phyloP scores from a whole-genome alignment of 257 asterid genomes.

The Orobanche coerulescens region DNA sequence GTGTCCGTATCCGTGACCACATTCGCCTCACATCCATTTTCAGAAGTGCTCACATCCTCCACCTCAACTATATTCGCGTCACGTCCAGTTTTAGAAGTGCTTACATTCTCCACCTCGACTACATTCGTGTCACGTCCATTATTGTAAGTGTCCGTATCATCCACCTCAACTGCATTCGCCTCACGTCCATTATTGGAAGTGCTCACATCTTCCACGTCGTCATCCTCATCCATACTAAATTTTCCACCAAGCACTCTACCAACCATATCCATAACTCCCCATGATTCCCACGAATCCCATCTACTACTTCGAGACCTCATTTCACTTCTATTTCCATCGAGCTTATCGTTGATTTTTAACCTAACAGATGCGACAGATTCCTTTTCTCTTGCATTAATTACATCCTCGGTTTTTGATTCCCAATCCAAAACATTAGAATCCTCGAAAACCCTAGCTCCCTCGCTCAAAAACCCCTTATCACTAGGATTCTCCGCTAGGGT shows the following conservation, averaged over 20 bases:
- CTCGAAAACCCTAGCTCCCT: conserved; percentile 43
- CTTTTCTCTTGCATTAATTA: conserved; percentile 17
- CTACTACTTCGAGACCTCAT: conserved; percentile 14
- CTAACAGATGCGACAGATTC: conserved; percentile 19
- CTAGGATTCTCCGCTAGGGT: conserved; percentile 29
- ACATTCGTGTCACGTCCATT: conserved; percentile 6
- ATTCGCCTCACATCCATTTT: conserved; percentile 2
- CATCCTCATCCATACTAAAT: conserved; percentile 25
- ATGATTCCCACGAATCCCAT: conserved; percentile 21
- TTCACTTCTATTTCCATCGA: conserved; percentile 14
- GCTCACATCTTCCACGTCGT: neutral
- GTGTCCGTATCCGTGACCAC: conserved; percentile 18
- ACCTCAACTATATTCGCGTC: conserved; percentile 1
- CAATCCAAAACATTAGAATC: conserved; percentile 24
- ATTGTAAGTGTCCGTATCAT: conserved; percentile 15
- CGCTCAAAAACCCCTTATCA: conserved; percentile 25
- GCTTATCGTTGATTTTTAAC: neutral
- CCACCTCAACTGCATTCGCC: conserved; percentile 1
- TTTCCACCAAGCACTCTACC: conserved; percentile 37
- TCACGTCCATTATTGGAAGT: neutral
- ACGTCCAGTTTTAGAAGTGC: neutral
- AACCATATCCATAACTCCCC: conserved; percentile 43
- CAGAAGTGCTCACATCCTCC: conserved; percentile 18
- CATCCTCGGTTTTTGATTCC: conserved; percentile 7
- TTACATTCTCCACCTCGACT: conserved; percentile 5